Conservation (phyloP, 208 protist genomes). For the Strigomonas culicis region DNA sequence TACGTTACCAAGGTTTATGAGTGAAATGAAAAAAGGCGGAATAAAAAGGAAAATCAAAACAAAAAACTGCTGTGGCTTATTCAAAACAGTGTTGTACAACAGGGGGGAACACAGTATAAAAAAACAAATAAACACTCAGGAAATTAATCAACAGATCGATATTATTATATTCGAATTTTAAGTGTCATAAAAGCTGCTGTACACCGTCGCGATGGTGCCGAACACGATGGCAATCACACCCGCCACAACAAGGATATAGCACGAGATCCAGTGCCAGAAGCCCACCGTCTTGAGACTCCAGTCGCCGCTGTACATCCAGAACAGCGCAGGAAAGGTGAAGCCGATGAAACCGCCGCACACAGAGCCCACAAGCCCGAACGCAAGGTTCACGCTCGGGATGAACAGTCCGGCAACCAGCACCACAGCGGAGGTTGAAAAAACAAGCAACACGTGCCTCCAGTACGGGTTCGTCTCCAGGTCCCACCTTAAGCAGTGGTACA, state of each 20-base stretch:
- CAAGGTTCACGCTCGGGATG: conserved; percentile 65
- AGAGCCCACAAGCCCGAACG: conserved; percentile 65
- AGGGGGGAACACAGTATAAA: too few species aligned
- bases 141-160: neutral
- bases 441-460: conserved; percentile 53
- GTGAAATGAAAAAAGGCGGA: too few species aligned
- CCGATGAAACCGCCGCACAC: conserved; percentile 69
- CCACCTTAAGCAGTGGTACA: conserved; percentile 53
- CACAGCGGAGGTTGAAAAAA: conserved; percentile 27
- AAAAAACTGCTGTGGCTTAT: too few species aligned
- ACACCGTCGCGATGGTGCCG: conserved; percentile 49
- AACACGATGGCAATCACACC: conserved; percentile 71
- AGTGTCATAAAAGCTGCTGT: conserved; percentile 26
- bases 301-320: conserved; percentile 67
- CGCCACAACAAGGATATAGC: conserved; percentile 36
- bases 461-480: conserved; percentile 61
- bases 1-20: too few species aligned
- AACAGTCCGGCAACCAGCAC: conserved; percentile 55
- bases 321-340: conserved; percentile 72
- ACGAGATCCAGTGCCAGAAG: conserved; percentile 32
- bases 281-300: conserved; percentile 54
- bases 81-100: too few species aligned
- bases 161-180: conserved; percentile 7
- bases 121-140: too few species aligned
- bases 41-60: too few species aligned